phyloP scores from a whole-genome alignment of 768 basidiomycete species.

The Royoungia palumana region DNA sequence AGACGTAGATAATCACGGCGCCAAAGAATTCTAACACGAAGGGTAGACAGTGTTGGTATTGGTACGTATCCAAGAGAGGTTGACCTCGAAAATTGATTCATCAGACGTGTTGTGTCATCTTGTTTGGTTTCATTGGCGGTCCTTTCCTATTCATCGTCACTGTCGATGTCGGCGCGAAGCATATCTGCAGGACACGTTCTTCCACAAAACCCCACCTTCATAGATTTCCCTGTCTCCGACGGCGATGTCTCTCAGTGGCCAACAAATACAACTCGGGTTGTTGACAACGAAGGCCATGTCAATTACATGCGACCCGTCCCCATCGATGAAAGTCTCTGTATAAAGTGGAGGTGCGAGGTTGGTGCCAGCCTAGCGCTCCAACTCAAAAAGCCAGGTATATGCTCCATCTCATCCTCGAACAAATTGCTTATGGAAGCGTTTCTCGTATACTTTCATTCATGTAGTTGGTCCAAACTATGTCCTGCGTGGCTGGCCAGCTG shows the following conservation, averaged over 20 bases:
- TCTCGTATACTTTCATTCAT: not conserved
- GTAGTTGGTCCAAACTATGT: conserved; percentile 55
- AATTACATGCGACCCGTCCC: conserved; percentile 64
- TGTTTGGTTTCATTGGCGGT: conserved; percentile 8
- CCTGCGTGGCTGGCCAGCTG: conserved; percentile 59
- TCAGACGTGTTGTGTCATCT: not conserved
- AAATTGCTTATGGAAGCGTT: not conserved
- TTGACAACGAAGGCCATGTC: conserved; percentile 61
- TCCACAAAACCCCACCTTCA: conserved; percentile 50
- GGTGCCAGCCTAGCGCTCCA: conserved; percentile 41
- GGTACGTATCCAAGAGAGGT: no score
- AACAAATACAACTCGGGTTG: conserved; percentile 45
- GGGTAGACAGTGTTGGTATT: not conserved
- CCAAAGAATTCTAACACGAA: not conserved
- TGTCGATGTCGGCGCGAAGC: conserved; percentile 23
- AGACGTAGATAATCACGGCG: conserved; percentile 66
- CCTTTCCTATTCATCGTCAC: not conserved
- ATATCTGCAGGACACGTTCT: conserved; percentile 28
- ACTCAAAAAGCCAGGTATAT: conserved; percentile 50
- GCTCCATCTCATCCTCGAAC: not conserved
- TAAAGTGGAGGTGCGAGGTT: conserved; percentile 56
- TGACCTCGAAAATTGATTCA: no score
- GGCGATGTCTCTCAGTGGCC: conserved; percentile 57
- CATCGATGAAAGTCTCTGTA: conserved; percentile 46
- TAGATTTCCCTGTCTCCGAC: conserved; percentile 63